phyloP scores from a whole-genome alignment of 768 basidiomycete genomes.

The Sporobolomyces phaffii region DNA sequence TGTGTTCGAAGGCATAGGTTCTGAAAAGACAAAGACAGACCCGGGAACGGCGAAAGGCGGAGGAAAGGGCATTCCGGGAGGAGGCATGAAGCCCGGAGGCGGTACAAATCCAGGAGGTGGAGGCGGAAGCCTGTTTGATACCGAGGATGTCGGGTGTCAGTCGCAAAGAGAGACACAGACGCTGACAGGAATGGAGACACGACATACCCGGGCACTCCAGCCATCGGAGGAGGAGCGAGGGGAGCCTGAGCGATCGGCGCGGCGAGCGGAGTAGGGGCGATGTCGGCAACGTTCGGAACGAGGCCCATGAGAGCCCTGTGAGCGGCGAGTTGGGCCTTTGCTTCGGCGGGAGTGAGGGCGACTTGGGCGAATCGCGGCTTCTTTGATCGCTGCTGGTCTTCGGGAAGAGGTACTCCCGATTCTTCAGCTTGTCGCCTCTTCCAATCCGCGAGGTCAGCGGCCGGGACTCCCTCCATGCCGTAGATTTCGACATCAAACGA shows the following conservation, averaged over 20 bases:
- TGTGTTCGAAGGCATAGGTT: neutral
- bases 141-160: no score
- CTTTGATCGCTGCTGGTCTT: constrained; percentile 60
- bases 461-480: constrained; percentile 97
- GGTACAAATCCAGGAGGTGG: constrained; percentile 33
- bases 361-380: constrained; percentile 65
- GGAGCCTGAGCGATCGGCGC: constrained; percentile 19
- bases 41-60: constrained; percentile 44
- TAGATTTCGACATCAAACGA: constrained; percentile 99
- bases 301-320: constrained; percentile 79
- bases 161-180: no score
- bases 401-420: constrained; percentile 58
- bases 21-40: neutral
- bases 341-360: constrained; percentile 71
- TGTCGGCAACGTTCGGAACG: neutral
- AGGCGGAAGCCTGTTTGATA: constrained; percentile 30
- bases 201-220: constrained; percentile 5
- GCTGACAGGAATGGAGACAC: no score
- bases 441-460: constrained; percentile 89
- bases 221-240: constrained; percentile 26
- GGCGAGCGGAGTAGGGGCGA: constrained; percentile 50
- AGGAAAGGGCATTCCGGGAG: constrained; percentile 48
- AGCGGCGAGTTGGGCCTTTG: constrained; percentile 74
- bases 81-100: constrained; percentile 21
- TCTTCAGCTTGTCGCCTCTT: constrained; percentile 92